Conservation (phyloP, 106 monocot species). For the Dactylorhiza incarnata region DNA sequence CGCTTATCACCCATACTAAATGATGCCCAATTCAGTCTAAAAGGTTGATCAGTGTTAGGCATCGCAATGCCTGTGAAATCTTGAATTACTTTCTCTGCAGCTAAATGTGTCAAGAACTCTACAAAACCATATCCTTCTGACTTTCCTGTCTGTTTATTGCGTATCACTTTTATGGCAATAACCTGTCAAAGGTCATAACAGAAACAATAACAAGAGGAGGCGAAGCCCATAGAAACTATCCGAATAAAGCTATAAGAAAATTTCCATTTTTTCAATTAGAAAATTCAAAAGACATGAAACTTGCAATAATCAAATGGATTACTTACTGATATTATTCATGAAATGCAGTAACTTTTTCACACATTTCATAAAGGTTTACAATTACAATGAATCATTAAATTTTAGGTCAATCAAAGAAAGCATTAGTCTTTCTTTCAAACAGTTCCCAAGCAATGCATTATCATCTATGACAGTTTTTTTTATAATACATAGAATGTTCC, state of each 20-base stretch:
- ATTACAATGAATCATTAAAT: background rate
- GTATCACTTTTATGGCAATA: slow-evolving; percentile 51
- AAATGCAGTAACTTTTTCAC: background rate
- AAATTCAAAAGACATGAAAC: background rate
- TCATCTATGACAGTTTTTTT: background rate
- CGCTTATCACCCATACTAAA: slow-evolving; percentile 56
- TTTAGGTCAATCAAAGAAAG: background rate
- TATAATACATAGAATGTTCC: background rate
- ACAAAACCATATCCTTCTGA: slow-evolving; percentile 80
- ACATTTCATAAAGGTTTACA: background rate
- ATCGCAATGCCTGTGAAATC: slow-evolving; percentile 41
- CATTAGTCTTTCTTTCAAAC: background rate
- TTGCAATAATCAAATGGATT: background rate
- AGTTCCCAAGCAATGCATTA: background rate
- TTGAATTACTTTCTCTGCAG: slow-evolving; percentile 52
- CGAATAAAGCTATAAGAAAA: background rate
- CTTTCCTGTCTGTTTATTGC: slow-evolving; percentile 62
- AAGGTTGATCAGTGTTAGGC: slow-evolving; percentile 63
- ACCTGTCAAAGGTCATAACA: slow-evolving; percentile 22
- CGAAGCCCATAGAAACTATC: background rate
- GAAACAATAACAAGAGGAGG: background rate
- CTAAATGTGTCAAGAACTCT: slow-evolving; percentile 42
- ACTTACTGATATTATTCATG: background rate
- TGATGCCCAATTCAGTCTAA: slow-evolving; percentile 62
- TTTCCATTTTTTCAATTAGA: background rate